A percentile compares a stretch with the other conserved stretches of the same genome.
Conservation (phyloP, 345 rosid species). For the Gossypium arboreum region DNA sequence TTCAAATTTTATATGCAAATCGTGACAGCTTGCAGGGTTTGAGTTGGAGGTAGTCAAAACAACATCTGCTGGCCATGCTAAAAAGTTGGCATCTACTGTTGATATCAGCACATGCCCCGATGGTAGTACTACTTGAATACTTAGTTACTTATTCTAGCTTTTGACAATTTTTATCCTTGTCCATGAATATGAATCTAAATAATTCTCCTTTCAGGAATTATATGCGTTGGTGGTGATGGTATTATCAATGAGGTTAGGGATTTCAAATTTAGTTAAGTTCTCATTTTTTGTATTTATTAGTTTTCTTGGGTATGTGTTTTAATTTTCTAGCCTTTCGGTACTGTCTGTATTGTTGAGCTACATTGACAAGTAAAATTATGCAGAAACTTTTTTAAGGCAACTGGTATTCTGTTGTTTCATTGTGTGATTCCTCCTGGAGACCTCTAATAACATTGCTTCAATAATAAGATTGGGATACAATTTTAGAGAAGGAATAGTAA, state of each 20-base stretch:
- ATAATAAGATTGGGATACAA: background rate
- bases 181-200: conserved; percentile 16
- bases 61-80: conserved; percentile 91
- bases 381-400: background rate
- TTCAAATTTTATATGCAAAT: conserved; percentile 21
- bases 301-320: background rate
- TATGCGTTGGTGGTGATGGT: conserved; percentile 98
- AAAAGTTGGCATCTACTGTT: conserved; percentile 72
- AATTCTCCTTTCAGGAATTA: conserved; percentile 58
- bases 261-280: conserved; percentile 9
- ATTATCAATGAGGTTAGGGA: conserved; percentile 89
- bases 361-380: background rate
- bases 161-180: conserved; percentile 10
- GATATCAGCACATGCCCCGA: conserved; percentile 90
- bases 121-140: conserved; percentile 45
- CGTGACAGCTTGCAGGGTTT: conserved; percentile 91
- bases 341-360: background rate
- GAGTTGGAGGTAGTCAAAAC: conserved; percentile 92
- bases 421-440: background rate
- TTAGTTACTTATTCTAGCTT: conserved; percentile 6
- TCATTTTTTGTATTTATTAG: background rate
- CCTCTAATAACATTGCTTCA: background rate
- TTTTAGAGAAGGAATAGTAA: background rate
- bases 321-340: background rate
- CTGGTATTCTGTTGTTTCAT: background rate